Conservation (phyloP, 1,284 basidiomycete genomes). For the Rhodotorula sp. region DNA sequence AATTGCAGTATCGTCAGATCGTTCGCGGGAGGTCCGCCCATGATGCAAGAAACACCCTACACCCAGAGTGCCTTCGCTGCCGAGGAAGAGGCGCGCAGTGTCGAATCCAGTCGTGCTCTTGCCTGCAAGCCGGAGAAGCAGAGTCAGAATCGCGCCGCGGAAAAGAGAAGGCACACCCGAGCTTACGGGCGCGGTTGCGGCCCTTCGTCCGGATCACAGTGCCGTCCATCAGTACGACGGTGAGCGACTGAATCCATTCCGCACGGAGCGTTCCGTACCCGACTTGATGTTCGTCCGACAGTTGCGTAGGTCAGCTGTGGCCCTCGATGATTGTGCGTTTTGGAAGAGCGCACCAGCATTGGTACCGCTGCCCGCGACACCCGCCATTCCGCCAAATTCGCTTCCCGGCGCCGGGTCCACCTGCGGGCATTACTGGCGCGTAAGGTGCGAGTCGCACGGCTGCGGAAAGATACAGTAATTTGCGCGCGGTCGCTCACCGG, state of each 20-base stretch:
- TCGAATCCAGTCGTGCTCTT: conserved; percentile 42
- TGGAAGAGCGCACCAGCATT: conserved; percentile 27
- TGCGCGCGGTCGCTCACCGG: conserved; percentile 58
- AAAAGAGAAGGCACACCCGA: not conserved
- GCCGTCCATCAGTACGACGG: conserved; percentile 72
- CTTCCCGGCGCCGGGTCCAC: conserved; percentile 48
- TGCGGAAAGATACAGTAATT: too few relatives aligned
- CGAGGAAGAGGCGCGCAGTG: conserved; percentile 74
- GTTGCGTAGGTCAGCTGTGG: too few relatives aligned
- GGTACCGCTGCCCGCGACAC: conserved; percentile 27
- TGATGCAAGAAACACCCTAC: conserved; percentile 42
- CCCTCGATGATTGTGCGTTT: accelerated
- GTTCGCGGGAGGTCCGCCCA: not conserved
- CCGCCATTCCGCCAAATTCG: conserved; percentile 30
- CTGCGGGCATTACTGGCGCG: too few relatives aligned
- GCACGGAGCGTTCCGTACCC: conserved; percentile 67
- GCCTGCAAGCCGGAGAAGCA: conserved; percentile 53
- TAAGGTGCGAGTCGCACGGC: too few relatives aligned
- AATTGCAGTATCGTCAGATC: not conserved
- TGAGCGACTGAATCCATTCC: conserved; percentile 56
- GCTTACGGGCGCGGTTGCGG: conserved; percentile 24
- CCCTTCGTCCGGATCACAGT: conserved; percentile 85
- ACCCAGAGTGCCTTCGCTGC: conserved; percentile 91
- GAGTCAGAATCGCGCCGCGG: not conserved
- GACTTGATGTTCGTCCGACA: conserved; percentile 53